Base-by-base conservation (phyloP, 1,139 yeast species). In the Lodderomyces orthopsilosis region DNA sequence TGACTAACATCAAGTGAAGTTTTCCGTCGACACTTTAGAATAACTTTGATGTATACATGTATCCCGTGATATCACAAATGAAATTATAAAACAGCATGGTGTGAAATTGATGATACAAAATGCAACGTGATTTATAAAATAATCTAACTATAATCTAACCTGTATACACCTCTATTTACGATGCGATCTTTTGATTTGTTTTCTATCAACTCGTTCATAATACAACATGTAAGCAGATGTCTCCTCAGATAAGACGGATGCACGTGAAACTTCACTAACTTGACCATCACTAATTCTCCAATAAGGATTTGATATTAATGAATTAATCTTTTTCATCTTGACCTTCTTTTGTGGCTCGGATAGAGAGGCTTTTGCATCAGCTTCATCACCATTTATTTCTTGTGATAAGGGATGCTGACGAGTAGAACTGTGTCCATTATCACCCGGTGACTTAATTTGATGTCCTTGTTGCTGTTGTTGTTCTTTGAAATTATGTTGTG, bases 221-320 rank as follows among this genome's bases (percentile, higher is more conserved):
- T 86, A 85, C 46, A 91, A 66, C 84, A 91, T 78, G 62, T 91
- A 91, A 2, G 81, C 96, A 17, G 86, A 87, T 13, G 81, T 70
- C 32, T 79, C 79, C 56, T 89, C 96, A 46, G 69, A 69, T 43
- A 88, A 65, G 1, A 89, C 88, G 15, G 83, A 78, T 1, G 69
- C 65, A 12, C 70, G 63, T n/a, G 79, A 70, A 22, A 77, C 82
- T 58, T 89, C 96, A 40, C 77, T 66, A 3, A 85, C 79, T 34
- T 68, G 70, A 2, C 88, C 74, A 62, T 91, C 98, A 50, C 94
- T 87, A 23, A 90, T 79, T 53, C 87, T 75, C 98, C 98, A 91
- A 68, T 80, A 91, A 14, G 91, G 90, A 41, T 76, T 72, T 46
- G 79, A 79, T 6, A 72, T 57, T 19, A 75, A 64, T 12, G 82